Evolutionary conservation across 805 yeast genomes (phyloP), one percentile per base, ranked within the genome.

Genomic region (Suhomyces sp.): DNA sequence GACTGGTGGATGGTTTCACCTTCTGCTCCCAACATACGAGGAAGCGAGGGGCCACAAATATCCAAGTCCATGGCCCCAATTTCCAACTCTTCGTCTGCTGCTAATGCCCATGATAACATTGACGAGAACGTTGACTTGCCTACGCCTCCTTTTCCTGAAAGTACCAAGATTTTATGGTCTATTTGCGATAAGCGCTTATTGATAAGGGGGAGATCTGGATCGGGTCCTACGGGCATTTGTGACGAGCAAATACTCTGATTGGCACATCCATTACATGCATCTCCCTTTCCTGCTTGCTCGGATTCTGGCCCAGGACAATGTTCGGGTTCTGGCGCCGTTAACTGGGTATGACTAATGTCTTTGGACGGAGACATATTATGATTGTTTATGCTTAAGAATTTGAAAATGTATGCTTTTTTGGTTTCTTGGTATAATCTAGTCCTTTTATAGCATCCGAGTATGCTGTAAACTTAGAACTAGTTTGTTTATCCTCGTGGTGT

Each of bases 281-380:
- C 97, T 2, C 89, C 92, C 60, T 87, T 83, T 6, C 99, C 99
- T 2, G 99, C 99, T 49, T 73, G 70, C 59, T 91, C 97, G 2
- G 96, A 86, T 64, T 93, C 97, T 1, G 98, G 96, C 1, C 99
- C 99, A 0, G 99, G 99, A 73, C 99, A 94, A 68, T 94, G 98
- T 64, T 91, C 97, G 0, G 99, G 98, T 62, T 87, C 96, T 0
- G 94, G 91, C 0, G 85, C 89, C 50, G 76, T 58, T 21, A 72
- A 61, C 43, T 62, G 58, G 47, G 58, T 46, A 22, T 60, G 49
- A 6, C 47, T 43, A 22, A 50, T 44, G 43, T 49, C 46, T 33
- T 35, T 44, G 12, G 49, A 43, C n/a, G 55, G 52, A 9, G 49
- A 15, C 52, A 52, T 52, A 5, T 37, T n/a, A 15, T 35, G 41